Percentiles rank a stretch among this genome's conserved stretches.
These are phyloP conservation scores for Colletotrichum orbiculare DNA, from an alignment of 2,329 filamentous ascomycete species.

Conservation along the genomic window DNA sequence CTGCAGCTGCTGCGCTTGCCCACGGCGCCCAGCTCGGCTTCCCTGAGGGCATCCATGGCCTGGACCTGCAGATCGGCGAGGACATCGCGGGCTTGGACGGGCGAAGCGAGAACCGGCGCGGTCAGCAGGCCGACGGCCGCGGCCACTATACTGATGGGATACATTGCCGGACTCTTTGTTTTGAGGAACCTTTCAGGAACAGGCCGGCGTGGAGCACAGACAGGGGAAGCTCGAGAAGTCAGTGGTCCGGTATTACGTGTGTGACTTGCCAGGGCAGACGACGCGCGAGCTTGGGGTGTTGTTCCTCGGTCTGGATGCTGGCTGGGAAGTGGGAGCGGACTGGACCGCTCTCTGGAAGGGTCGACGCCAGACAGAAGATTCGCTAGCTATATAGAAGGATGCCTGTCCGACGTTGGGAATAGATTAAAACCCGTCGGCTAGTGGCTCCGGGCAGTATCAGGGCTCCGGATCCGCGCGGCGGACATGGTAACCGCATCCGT, in stretches of 20 bases:
- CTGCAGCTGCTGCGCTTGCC: conserved; percentile 28
- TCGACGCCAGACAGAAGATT: not conserved
- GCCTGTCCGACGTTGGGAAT: conserved; percentile 20
- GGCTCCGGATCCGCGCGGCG: conserved; percentile 10
- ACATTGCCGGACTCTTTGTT: conserved; percentile 1
- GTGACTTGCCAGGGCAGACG: not conserved
- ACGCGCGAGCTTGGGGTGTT: not conserved
- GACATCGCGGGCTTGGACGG: conserved; percentile 8
- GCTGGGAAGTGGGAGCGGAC: not conserved
- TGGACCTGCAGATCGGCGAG: conserved; percentile 15
- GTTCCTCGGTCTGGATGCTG: not conserved
- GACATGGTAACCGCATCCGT: conserved; percentile 12
- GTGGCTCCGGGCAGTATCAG: conserved; percentile 2
- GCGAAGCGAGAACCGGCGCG: conserved; percentile 8
- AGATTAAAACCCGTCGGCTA: conserved; percentile 21
- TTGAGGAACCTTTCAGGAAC: too few relatives aligned
- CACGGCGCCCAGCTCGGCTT: not conserved
- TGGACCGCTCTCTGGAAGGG: not conserved
- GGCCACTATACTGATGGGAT: conserved; percentile 8
- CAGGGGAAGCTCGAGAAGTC: not conserved
- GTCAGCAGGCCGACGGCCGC: conserved; percentile 22
- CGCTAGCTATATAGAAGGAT: conserved; percentile 28
- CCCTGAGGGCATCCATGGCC: conserved; percentile 18
- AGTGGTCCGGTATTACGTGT: conserved; percentile 6
- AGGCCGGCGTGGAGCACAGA: not conserved